phyloP scores from a whole-genome alignment of 2,329 filamentous ascomycete species.

The Ramularia endophylla region DNA sequence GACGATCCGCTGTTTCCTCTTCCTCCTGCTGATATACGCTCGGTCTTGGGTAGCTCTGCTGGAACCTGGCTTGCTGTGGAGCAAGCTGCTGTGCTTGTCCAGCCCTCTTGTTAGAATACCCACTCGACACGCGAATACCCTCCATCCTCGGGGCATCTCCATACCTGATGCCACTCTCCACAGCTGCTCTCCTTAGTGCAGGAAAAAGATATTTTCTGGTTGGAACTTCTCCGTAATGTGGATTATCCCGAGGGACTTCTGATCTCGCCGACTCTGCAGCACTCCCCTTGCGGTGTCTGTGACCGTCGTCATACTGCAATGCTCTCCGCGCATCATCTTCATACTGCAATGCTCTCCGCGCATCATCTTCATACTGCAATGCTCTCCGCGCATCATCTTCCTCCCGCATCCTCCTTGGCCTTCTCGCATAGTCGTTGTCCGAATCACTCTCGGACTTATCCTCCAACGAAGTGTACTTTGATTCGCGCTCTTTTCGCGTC shows the following conservation, averaged over 20 bases:
- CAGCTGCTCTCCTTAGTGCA: constrained; percentile 25
- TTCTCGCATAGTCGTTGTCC: constrained; percentile 19
- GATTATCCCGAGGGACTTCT: background rate
- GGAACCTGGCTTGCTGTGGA: too few relatives aligned
- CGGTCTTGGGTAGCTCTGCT: too few relatives aligned
- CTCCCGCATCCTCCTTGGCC: constrained; percentile 13
- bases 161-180: constrained; percentile 28
- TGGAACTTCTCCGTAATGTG: constrained; percentile 21
- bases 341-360: too few relatives aligned
- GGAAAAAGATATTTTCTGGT: constrained; percentile 12
- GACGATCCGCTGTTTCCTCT: too few relatives aligned
- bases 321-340: constrained; percentile 19
- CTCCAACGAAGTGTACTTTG: constrained; percentile 27
- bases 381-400: constrained; percentile 26
- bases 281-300: constrained; percentile 19
- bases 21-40: too few relatives aligned
- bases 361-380: too few relatives aligned
- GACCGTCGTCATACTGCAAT: constrained; percentile 19
- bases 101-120: constrained; percentile 10
- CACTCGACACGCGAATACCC: constrained; percentile 31
- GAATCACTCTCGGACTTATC: constrained; percentile 30
- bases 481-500: constrained; percentile 33
- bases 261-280: constrained; percentile 6
- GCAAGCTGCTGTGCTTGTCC: too few relatives aligned
- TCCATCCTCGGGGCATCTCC: constrained; percentile 29